phyloP scores from a whole-genome alignment of 2,329 filamentous ascomycete species.

The Saccharata proteae region DNA sequence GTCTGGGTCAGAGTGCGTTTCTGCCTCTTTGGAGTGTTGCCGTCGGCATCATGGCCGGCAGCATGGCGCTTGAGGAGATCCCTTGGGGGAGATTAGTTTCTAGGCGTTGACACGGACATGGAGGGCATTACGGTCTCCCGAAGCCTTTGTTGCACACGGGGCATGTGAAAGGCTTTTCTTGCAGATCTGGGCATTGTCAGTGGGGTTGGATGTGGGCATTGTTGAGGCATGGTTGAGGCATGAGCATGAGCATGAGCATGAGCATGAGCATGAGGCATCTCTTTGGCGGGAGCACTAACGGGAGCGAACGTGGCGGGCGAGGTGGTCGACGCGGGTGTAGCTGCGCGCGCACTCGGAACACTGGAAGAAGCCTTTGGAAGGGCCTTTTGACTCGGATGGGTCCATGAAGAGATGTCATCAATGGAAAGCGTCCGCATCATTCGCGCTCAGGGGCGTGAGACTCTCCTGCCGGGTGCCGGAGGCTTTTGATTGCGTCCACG shows the following conservation, averaged over 20 bases:
- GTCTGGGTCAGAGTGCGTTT: constrained; percentile 6
- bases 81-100: constrained; percentile 12
- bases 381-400: no score
- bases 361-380: constrained; percentile 23
- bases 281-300: constrained; percentile 18
- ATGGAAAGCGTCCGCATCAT: no score
- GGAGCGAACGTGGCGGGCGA: constrained; percentile 41
- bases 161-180: constrained; percentile 35
- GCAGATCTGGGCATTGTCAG: constrained; percentile 22
- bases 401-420: no score
- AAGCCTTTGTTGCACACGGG: constrained; percentile 35
- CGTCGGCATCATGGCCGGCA: constrained; percentile 29
- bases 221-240: constrained; percentile 9
- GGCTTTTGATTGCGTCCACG: no score
- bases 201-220: background rate
- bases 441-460: no score
- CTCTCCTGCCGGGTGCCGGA: no score
- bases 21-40: constrained; percentile 17
- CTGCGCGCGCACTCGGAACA: constrained; percentile 41
- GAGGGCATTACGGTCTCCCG: constrained; percentile 27
- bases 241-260: background rate
- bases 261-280: background rate
- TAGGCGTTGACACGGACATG: background rate
- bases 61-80: constrained; percentile 42
- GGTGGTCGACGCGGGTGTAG: constrained; percentile 41